Percentiles rank a stretch among this genome's conserved stretches.
These are phyloP conservation scores for Scedosporium apiospermum DNA, from an alignment of 2,329 filamentous ascomycete species.

Conservation along the genomic window DNA sequence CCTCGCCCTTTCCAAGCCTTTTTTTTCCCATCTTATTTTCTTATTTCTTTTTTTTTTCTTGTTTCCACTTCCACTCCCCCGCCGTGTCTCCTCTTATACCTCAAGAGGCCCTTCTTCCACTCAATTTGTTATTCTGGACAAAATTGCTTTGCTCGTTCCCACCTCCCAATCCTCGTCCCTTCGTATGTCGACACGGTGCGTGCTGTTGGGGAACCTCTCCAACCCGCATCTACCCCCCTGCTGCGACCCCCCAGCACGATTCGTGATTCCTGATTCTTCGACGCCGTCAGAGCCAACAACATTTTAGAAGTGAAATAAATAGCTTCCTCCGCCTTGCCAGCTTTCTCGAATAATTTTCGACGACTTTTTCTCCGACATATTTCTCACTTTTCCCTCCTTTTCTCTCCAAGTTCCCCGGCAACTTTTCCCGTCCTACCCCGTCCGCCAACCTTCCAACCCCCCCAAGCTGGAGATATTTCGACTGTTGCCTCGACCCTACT, in stretches of 20 bases:
- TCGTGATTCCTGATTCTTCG: not conserved
- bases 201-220: not conserved
- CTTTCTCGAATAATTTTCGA: not conserved
- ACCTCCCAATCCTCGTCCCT: not conserved
- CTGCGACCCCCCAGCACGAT: no score
- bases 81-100: not conserved
- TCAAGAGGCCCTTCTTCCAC: not conserved
- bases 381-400: not conserved
- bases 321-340: not conserved
- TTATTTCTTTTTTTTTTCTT: not conserved
- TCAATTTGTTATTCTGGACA: not conserved
- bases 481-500: not conserved
- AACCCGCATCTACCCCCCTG: not conserved
- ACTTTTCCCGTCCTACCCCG: not conserved
- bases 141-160: not conserved
- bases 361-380: not conserved
- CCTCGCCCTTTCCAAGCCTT: not conserved
- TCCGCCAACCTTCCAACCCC: not conserved
- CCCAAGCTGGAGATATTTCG: not conserved
- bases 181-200: not conserved
- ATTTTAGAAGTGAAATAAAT: not conserved
- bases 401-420: not conserved
- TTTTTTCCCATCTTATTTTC: not conserved
- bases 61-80: not conserved
- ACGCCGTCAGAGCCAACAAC: not conserved